These are phyloP conservation scores for Ambrosia artemisiifolia DNA, from an alignment of 129 eudicot species.

Conservation along the genomic window DNA sequence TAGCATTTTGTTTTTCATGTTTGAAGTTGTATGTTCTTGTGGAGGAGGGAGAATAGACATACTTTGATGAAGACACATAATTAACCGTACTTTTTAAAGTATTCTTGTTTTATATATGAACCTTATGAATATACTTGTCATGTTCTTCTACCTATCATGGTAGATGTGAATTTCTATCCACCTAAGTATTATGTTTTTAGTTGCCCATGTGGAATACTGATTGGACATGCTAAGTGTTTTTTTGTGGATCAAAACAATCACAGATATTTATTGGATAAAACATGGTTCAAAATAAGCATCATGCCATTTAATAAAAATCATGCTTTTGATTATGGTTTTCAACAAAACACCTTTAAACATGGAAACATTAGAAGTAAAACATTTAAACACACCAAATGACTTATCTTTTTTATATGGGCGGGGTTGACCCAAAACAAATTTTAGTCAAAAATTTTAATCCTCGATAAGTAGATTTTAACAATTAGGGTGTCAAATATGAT, in stretches of 20 bases:
- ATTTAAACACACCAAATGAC: neutral
- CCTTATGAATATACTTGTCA: neutral
- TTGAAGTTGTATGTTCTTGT: too few species aligned
- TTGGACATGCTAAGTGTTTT: neutral
- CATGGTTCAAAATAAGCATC: too few species aligned
- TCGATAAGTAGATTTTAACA: neutral
- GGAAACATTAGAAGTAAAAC: too few species aligned
- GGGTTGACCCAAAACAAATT: neutral
- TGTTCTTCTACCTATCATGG: neutral
- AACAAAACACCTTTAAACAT: too few species aligned
- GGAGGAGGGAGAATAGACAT: neutral
- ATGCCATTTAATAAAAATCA: too few species aligned
- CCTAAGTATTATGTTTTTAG: neutral
- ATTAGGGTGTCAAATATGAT: neutral
- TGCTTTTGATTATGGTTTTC: too few species aligned
- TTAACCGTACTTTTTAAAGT: too few species aligned
- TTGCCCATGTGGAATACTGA: neutral
- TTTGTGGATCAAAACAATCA: too few species aligned
- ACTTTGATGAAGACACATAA: neutral
- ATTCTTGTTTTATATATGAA: neutral
- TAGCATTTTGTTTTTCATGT: too few species aligned
- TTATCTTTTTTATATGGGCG: neutral
- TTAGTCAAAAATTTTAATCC: neutral
- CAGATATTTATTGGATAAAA: too few species aligned
- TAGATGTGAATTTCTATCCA: neutral